These are phyloP conservation scores for Ogataea hybrid DNA, from an alignment of 1,139 yeast species.

Conservation along the genomic window DNA sequence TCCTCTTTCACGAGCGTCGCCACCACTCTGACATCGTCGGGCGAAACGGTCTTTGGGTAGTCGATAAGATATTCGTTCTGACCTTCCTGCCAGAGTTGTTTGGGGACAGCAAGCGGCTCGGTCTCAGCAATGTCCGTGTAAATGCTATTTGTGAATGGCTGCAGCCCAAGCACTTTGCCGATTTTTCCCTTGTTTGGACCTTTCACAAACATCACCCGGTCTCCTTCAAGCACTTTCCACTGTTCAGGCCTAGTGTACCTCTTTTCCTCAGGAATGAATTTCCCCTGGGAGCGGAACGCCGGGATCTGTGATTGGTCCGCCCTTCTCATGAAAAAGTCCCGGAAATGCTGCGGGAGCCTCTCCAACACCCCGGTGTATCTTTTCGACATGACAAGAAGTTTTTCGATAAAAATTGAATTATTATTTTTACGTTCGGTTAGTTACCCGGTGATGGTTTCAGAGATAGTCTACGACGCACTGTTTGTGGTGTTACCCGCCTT, in stretches of 20 bases:
- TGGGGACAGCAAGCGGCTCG: slow-evolving; percentile 57
- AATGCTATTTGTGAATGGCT: slow-evolving; percentile 48
- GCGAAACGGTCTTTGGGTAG: slow-evolving; percentile 57
- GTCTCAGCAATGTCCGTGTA: slow-evolving; percentile 57
- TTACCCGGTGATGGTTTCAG: slow-evolving; percentile 1
- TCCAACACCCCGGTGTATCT: slow-evolving; percentile 7
- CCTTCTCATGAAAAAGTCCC: slow-evolving; percentile 2
- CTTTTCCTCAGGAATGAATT: slow-evolving; percentile 36
- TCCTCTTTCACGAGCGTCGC: slow-evolving; percentile 68
- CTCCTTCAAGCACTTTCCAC: slow-evolving; percentile 59
- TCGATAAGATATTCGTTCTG: slow-evolving; percentile 67
- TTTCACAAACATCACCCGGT: slow-evolving; percentile 59
- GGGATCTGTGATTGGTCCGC: slow-evolving; percentile 28
- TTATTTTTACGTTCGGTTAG: background rate
- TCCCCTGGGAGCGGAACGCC: slow-evolving; percentile 28
- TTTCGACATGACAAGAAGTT: slow-evolving; percentile 2
- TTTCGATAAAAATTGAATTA: background rate
- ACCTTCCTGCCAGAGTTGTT: slow-evolving; percentile 68
- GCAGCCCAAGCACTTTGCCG: slow-evolving; percentile 52
- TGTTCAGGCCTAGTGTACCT: slow-evolving; percentile 40
- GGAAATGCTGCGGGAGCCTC: slow-evolving; percentile 9
- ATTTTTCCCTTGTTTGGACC: slow-evolving; percentile 76
- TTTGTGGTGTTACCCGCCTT: background rate
- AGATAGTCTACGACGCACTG: background rate
- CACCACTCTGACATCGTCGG: slow-evolving; percentile 68